Evolutionary conservation across 768 basidiomycete genomes (phyloP), one percentile per base, ranked within the genome.

Genomic region (Kwoniella shandongensis): DNA sequence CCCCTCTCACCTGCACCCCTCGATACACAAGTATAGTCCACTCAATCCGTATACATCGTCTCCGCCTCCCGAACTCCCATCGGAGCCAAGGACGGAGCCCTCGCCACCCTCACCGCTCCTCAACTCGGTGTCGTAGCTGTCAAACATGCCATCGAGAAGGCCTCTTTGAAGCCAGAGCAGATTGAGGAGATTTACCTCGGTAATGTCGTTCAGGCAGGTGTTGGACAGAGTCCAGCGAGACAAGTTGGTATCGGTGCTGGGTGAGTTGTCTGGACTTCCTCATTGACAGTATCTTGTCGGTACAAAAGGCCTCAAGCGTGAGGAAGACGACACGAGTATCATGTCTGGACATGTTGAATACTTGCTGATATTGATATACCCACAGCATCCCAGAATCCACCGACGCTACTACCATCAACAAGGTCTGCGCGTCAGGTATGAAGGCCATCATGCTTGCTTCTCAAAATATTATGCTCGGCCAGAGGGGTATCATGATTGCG

Each of bases 321-420:
- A n/a, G n/a, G n/a, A n/a, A n/a, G n/a, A n/a, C n/a, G n/a, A n/a
- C n/a, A n/a, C n/a, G n/a, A n/a, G n/a, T n/a, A n/a, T n/a, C n/a
- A n/a, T n/a, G n/a, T n/a, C n/a, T n/a, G n/a, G n/a, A n/a, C n/a
- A n/a, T n/a, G n/a, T n/a, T n/a, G n/a, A n/a, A n/a, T n/a, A n/a
- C n/a, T n/a, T n/a, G n/a, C n/a, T n/a, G n/a, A n/a, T 32, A 6
- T 32, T 6, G 32, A 32, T 6, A 32, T 32, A 11, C 15, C 26
- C 25, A 15, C 42, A 75, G 73, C 13, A 73, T 96, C 73, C 85
- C 82, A 62, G 76, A 86, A 10, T 82, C 82, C 54, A 93, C 94
- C 25, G 96, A 99, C 79, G 93, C 94, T 20, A 98, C 96, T 35
- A 99, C 96, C 46, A 86, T 99, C 80, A 99, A 99, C 85, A 99